Conservation (phyloP, 176 grass and related monocot genomes). For the Tillandsia fasciculata region DNA sequence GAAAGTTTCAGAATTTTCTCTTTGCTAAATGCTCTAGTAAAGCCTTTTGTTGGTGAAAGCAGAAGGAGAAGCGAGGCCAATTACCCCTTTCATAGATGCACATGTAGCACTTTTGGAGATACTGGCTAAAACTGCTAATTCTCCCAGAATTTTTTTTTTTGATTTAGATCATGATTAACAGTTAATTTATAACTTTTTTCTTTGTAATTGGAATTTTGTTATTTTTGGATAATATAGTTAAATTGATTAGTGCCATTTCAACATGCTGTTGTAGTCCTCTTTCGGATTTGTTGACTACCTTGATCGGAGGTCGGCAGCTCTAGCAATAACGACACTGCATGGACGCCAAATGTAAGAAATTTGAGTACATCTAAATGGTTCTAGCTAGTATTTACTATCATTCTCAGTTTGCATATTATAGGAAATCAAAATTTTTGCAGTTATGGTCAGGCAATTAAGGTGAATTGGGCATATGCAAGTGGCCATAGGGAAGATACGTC, state of each 20-base stretch:
- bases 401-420: background rate
- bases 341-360: constrained; percentile 56
- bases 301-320: constrained; percentile 68
- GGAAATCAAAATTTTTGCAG: constrained; percentile 21
- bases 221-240: no score
- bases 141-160: no score
- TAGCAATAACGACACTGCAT: constrained; percentile 72
- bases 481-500: constrained; percentile 80
- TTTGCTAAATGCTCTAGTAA: no score
- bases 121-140: no score
- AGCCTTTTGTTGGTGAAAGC: no score
- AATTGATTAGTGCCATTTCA: background rate
- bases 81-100: background rate
- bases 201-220: no score
- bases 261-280: constrained; percentile 46
- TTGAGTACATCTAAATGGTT: background rate
- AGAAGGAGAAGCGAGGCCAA: no score
- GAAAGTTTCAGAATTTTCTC: no score
- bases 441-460: constrained; percentile 86
- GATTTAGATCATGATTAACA: no score
- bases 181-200: background rate
- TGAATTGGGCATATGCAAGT: constrained; percentile 81
- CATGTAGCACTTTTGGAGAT: background rate
- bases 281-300: constrained; percentile 89
- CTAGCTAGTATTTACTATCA: background rate